A percentile compares a stretch with the other conserved stretches of the same genome.
Evolutionary conservation across 2,329 filamentous ascomycete species (phyloP).

Genomic region (Trichoderma koningiopsis): DNA sequence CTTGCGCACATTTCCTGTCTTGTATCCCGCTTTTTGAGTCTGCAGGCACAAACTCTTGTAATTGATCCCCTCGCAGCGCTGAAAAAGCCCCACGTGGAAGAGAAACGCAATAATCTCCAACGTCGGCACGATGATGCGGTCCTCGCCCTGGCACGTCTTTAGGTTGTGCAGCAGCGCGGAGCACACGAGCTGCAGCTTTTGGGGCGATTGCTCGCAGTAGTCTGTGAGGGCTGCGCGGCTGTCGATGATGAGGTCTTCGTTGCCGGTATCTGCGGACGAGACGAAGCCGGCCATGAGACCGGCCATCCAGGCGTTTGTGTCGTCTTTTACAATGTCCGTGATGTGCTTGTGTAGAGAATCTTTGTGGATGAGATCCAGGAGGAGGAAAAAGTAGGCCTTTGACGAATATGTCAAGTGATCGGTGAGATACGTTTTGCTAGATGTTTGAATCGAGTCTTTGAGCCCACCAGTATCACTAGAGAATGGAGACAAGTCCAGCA

Average conservation of each 20-base stretch:
- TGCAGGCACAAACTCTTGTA: slow-evolving; percentile 65
- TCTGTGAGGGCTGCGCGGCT: slow-evolving; percentile 66
- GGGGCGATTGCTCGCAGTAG: slow-evolving; percentile 49
- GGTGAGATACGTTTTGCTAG: neutral
- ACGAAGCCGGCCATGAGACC: slow-evolving; percentile 67
- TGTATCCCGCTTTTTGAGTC: slow-evolving; percentile 79
- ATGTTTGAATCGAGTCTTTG: neutral
- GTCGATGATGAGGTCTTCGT: slow-evolving; percentile 71
- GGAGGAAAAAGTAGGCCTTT: slow-evolving; percentile 57
- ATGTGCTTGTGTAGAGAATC: slow-evolving; percentile 43
- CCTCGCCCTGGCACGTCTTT: slow-evolving; percentile 56
- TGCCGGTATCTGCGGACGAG: slow-evolving; percentile 75
- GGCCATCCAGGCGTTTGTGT: slow-evolving; percentile 47
- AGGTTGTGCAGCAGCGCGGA: slow-evolving; percentile 58
- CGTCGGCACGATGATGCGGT: slow-evolving; percentile 73
- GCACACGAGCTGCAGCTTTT: slow-evolving; percentile 50
- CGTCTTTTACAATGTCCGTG: slow-evolving; percentile 38
- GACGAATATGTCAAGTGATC: slow-evolving; percentile 56
- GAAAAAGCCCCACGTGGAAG: slow-evolving; percentile 62
- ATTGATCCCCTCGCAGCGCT: slow-evolving; percentile 43
- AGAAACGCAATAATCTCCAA: slow-evolving; percentile 79
- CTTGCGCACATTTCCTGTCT: slow-evolving; percentile 79
- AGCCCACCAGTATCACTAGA: slow-evolving; percentile 43
- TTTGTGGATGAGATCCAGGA: slow-evolving; percentile 51
- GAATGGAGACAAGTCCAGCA: neutral